These are phyloP conservation scores for Leishmania lainsoni DNA, from an alignment of 208 protist genomes.

Conservation along the genomic window DNA sequence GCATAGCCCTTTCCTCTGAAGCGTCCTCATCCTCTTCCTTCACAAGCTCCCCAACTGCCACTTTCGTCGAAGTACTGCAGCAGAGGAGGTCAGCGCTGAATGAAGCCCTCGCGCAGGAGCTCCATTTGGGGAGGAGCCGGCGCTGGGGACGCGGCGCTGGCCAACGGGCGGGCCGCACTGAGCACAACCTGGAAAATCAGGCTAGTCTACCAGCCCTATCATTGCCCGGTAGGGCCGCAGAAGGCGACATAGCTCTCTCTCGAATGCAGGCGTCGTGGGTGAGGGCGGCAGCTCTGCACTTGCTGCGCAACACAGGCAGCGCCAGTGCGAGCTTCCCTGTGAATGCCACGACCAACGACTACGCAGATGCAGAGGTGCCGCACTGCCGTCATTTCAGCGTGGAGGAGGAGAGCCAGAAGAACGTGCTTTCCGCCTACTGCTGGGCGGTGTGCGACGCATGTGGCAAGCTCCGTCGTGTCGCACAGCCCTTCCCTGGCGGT, in stretches of 20 bases:
- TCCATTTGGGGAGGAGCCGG: slow-evolving; percentile 48
- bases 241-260: slow-evolving; percentile 13
- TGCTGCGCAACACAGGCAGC: slow-evolving; percentile 32
- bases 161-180: background rate
- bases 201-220: slow-evolving; percentile 5
- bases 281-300: slow-evolving; percentile 30
- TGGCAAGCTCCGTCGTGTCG: slow-evolving; percentile 78
- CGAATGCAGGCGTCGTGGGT: slow-evolving; percentile 45
- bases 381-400: background rate
- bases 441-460: slow-evolving; percentile 79
- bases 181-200: background rate
- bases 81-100: slow-evolving; percentile 44
- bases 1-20: slow-evolving; percentile 6
- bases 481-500: slow-evolving; percentile 85
- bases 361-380: background rate
- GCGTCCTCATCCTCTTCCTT: slow-evolving; percentile 14
- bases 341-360: background rate
- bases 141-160: slow-evolving; percentile 13
- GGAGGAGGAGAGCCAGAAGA: slow-evolving; percentile 30
- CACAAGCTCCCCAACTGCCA: background rate
- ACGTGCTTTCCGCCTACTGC: slow-evolving; percentile 69
- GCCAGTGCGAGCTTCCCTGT: background rate
- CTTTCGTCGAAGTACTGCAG: slow-evolving; percentile 8
- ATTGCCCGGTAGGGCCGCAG: background rate
- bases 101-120: slow-evolving; percentile 54